Conservation (phyloP, 1,284 basidiomycete genomes). For the Microbotryum silenes-acaulis region DNA sequence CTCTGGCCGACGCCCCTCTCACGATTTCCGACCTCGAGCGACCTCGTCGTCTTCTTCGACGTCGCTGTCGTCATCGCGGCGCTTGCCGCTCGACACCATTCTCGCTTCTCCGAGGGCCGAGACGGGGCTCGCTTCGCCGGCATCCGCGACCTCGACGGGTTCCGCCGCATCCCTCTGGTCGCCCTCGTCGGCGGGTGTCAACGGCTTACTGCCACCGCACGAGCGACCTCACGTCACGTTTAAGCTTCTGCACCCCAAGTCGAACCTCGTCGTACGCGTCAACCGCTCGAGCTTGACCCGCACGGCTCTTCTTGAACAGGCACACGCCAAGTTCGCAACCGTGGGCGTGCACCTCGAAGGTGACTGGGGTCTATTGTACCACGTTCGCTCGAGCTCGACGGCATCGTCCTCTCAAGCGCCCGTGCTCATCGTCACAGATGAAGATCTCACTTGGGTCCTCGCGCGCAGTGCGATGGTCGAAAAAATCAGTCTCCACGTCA, state of each 20-base stretch:
- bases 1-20: neutral
- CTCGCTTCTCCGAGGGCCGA: constrained; percentile 16
- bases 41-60: constrained; percentile 9
- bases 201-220: too few species aligned
- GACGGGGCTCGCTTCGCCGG: neutral
- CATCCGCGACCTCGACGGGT: neutral
- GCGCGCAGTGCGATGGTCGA: too few species aligned
- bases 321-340: too few species aligned
- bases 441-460: too few species aligned
- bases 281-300: too few species aligned
- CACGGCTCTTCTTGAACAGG: too few species aligned
- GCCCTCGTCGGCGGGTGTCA: neutral
- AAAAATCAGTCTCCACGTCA: too few species aligned
- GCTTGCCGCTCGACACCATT: constrained; percentile 24
- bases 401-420: too few species aligned
- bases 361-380: too few species aligned
- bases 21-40: constrained; percentile 14
- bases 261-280: constrained; percentile 24
- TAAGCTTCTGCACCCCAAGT: constrained; percentile 19
- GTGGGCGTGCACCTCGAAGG: too few species aligned
- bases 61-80: constrained; percentile 8
- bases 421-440: too few species aligned
- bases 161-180: neutral
- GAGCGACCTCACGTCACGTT: constrained; percentile 12
- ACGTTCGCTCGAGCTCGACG: too few species aligned